phyloP scores from a whole-genome alignment of 2,329 filamentous ascomycete species.

The Colletotrichum sidae region DNA sequence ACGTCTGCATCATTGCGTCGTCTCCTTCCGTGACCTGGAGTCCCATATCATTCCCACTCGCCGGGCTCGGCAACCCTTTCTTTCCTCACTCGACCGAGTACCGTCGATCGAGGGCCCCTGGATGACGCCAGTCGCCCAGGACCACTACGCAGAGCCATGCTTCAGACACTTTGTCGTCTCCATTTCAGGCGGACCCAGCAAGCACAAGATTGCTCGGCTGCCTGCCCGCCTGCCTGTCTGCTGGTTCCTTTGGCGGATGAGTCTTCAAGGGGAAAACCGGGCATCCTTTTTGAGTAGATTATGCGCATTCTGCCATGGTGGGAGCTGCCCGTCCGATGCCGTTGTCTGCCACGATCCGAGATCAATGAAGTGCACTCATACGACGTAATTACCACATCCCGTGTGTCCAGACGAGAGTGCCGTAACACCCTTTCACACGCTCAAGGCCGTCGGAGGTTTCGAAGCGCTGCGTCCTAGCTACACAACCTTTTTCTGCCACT shows the following conservation, averaged over 20 bases:
- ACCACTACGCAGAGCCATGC: slow-evolving; percentile 5
- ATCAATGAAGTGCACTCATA: slow-evolving; percentile 12
- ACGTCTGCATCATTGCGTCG: slow-evolving; percentile 15
- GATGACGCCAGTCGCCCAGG: slow-evolving; percentile 1
- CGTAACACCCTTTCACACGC: no score
- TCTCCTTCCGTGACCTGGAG: slow-evolving; percentile 16
- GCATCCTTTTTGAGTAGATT: not conserved
- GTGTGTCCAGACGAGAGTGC: no score
- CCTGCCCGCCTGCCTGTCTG: not conserved
- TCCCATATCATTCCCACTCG: slow-evolving; percentile 18
- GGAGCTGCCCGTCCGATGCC: slow-evolving; percentile 23
- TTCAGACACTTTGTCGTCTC: not conserved
- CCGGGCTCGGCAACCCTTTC: slow-evolving; percentile 6
- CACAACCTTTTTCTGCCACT: no score
- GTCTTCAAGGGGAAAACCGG: slow-evolving; percentile 7
- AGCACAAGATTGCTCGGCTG: not conserved
- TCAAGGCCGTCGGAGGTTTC: no score
- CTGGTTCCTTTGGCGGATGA: not conserved
- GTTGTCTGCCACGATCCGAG: slow-evolving; percentile 30
- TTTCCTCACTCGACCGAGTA: slow-evolving; percentile 1
- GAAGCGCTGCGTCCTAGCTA: no score
- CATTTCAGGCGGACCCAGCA: not conserved
- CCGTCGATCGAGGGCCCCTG: slow-evolving; percentile 14
- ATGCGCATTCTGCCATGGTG: not conserved
- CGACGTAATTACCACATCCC: no score